phyloP scores from a whole-genome alignment of 331 rosid genomes.

The Dryas integrifolia region DNA sequence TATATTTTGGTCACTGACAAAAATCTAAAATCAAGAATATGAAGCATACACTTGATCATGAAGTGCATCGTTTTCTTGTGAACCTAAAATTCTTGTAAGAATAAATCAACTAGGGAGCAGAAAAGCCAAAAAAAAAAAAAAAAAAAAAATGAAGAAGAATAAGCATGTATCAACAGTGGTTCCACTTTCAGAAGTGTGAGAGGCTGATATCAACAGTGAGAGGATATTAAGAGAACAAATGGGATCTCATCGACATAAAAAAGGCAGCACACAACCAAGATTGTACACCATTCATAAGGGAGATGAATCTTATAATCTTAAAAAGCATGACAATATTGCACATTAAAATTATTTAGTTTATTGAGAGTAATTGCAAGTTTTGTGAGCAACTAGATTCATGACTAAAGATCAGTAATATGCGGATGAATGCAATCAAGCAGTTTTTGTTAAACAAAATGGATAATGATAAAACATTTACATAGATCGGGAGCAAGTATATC shows the following conservation, averaged over 20 bases:
- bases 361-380: not conserved
- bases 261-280: not conserved
- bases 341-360: no score
- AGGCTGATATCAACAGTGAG: not conserved
- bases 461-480: not conserved
- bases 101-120: not conserved
- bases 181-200: constrained; percentile 2
- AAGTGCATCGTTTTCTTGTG: constrained; percentile 10
- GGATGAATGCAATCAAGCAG: not conserved
- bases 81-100: constrained; percentile 3
- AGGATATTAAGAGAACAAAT: not conserved
- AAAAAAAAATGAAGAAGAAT: not conserved
- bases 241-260: not conserved
- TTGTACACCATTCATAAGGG: not conserved
- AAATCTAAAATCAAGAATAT: not conserved
- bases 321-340: not conserved
- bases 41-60: not conserved
- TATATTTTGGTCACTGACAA: no score
- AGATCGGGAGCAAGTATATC: constrained; percentile 8
- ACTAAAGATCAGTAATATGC: not conserved
- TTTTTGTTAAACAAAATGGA: constrained; percentile 22
- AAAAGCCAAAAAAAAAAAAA: constrained; percentile 12
- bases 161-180: constrained; percentile 9
- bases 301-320: not conserved
- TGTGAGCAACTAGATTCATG: not conserved